Evolutionary conservation across 2,329 filamentous ascomycete genomes (phyloP).

Genomic region (Parastagonospora nodorum): DNA sequence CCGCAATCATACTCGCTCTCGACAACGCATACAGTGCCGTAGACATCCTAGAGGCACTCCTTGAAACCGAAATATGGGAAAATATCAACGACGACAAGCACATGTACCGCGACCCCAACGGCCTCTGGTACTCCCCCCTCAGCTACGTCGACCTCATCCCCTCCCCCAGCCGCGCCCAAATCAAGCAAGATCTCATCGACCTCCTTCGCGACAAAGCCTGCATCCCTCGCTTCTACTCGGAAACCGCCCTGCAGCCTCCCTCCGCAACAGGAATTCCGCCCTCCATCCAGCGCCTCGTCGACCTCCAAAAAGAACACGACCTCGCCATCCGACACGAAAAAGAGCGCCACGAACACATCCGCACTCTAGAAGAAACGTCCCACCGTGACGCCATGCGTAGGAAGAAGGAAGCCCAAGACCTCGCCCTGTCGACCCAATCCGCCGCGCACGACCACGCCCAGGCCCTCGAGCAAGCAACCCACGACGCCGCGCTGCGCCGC

Average conservation of each 20-base stretch:
- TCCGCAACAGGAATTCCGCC: constrained; percentile 42
- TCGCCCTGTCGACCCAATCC: constrained; percentile 25
- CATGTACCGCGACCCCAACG: constrained; percentile 49
- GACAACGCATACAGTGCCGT: constrained; percentile 60
- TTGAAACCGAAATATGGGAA: constrained; percentile 70
- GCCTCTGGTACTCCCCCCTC: constrained; percentile 66
- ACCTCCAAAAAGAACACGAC: constrained; percentile 38
- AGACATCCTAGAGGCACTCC: constrained; percentile 60
- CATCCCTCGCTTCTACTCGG: constrained; percentile 38
- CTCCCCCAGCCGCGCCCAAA: constrained; percentile 19
- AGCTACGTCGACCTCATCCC: constrained; percentile 59
- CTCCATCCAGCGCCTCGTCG: constrained; percentile 34
- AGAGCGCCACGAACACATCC: constrained; percentile 33
- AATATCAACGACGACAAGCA: constrained; percentile 65
- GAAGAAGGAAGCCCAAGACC: constrained; percentile 32
- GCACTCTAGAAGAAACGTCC: constrained; percentile 33
- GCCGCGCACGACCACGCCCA: constrained; percentile 26
- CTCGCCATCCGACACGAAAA: constrained; percentile 32
- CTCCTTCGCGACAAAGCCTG: constrained; percentile 43
- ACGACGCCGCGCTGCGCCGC: constrained; percentile 38
- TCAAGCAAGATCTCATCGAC: constrained; percentile 29
- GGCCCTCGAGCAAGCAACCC: constrained; percentile 33
- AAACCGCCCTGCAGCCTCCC: constrained; percentile 44
- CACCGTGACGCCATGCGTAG: constrained; percentile 37
- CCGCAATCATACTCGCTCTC: constrained; percentile 64